phyloP scores from a whole-genome alignment of 345 rosid genomes.

The Boechera divaricarpa region DNA sequence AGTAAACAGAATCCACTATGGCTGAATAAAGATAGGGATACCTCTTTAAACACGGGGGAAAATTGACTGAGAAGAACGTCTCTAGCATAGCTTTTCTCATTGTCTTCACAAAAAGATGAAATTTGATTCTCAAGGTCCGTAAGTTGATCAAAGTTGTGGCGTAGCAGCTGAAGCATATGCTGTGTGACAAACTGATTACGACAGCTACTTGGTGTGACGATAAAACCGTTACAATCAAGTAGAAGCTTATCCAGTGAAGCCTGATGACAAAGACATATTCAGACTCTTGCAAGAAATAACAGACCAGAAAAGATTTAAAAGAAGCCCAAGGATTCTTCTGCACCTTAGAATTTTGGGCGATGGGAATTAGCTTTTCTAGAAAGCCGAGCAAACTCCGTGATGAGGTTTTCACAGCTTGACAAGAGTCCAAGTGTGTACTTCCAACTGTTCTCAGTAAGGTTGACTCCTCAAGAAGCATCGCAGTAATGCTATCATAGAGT shows the following conservation, averaged over 20 bases:
- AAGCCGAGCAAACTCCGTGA: constrained; percentile 56
- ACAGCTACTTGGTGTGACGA: constrained; percentile 44
- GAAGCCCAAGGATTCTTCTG: constrained; percentile 29
- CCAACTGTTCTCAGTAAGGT: constrained; percentile 65
- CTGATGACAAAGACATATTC: constrained; percentile 49
- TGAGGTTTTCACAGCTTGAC: constrained; percentile 58
- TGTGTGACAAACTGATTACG: constrained; percentile 56
- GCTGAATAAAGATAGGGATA: constrained; percentile 42
- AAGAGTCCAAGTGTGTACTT: constrained; percentile 59
- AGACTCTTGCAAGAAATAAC: constrained; percentile 40
- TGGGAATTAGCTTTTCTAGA: constrained; percentile 60
- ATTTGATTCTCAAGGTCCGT: constrained; percentile 65
- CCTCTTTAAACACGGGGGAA: constrained; percentile 60
- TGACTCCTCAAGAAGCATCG: constrained; percentile 63
- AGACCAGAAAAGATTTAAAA: constrained; percentile 13
- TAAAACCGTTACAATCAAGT: constrained; percentile 51
- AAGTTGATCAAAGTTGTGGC: constrained; percentile 66
- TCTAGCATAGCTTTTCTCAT: constrained; percentile 54
- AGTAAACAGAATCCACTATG: constrained; percentile 5
- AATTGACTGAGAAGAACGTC: constrained; percentile 60
- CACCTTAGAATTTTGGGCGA: constrained; percentile 73
- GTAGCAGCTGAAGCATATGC: constrained; percentile 53
- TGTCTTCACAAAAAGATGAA: constrained; percentile 46
- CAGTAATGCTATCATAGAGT: constrained; percentile 66
- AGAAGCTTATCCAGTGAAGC: constrained; percentile 73